Conservation (phyloP, 441 rosid genomes). For the Populus hybrid region DNA sequence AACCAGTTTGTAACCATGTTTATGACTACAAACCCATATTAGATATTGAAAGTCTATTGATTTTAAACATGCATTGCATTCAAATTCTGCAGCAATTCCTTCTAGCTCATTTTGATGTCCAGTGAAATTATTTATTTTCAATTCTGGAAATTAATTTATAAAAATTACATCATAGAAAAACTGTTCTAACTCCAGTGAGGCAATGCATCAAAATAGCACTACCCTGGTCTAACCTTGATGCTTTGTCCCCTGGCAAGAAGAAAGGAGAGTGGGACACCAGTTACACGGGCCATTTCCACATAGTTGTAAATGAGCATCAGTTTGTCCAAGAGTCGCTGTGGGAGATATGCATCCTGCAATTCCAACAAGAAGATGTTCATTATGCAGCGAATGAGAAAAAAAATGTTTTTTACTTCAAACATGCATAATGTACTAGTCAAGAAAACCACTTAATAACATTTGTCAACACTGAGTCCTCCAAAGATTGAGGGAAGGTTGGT, state of each 20-base stretch:
- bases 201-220: not conserved
- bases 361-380: constrained; percentile 17
- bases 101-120: not conserved
- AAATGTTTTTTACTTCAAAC: not conserved
- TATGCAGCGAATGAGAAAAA: not conserved
- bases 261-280: constrained; percentile 94
- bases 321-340: constrained; percentile 95
- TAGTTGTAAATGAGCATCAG: constrained; percentile 90
- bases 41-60: not conserved
- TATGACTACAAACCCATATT: not conserved
- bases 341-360: constrained; percentile 97
- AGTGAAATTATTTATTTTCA: not conserved
- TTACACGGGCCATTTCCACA: constrained; percentile 99
- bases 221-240: constrained; percentile 60
- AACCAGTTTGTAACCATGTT: not conserved
- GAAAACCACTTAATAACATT: not conserved
- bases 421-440: not conserved
- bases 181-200: not conserved
- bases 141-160: not conserved
- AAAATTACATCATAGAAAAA: not conserved
- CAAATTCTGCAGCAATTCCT: not conserved
- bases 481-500: not conserved
- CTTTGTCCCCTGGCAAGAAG: constrained; percentile 99
- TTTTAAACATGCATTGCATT: not conserved
- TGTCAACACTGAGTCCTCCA: not conserved